Percentiles rank a stretch among this genome's conserved stretches.
phyloP scores from a whole-genome alignment of 495 filamentous ascomycete species.

The Sabuloglossum arenarium region DNA sequence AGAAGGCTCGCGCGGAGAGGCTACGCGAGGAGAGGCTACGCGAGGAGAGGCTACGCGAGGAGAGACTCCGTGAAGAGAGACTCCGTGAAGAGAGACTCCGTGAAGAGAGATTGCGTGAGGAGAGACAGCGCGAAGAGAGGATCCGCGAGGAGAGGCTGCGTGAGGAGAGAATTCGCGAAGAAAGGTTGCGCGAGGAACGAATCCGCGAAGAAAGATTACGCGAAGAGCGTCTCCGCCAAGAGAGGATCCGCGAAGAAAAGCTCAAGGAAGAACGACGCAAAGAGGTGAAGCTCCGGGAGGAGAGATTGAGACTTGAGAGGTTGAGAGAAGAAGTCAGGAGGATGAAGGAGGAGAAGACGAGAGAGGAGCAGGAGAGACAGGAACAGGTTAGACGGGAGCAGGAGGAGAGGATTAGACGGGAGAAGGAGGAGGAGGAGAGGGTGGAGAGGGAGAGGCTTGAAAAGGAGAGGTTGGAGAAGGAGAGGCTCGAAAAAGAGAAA shows the following conservation, averaged over 20 bases:
- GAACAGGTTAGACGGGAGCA: background rate
- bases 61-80: background rate
- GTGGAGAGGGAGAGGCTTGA: background rate
- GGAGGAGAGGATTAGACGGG: background rate
- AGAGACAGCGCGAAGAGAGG: background rate
- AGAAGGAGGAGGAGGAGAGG: background rate
- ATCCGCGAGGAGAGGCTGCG: background rate
- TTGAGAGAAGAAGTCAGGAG: background rate
- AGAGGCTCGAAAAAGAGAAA: background rate
- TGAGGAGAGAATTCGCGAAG: background rate
- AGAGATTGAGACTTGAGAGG: background rate
- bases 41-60: background rate
- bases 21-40: background rate
- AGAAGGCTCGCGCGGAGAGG: background rate
- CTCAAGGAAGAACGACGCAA: background rate
- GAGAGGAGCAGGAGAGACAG: background rate
- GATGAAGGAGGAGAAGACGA: background rate
- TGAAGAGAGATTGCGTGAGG: background rate
- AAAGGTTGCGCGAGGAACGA: background rate
- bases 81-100: background rate
- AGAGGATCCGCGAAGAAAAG: background rate
- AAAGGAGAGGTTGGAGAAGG: background rate
- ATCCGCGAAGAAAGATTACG: background rate
- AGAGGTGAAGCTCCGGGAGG: background rate
- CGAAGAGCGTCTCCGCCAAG: background rate